Evolutionary conservation across 1,284 basidiomycete species (phyloP), one percentile per base, ranked within the genome.

Genomic region (Cronartium quercuum): DNA sequence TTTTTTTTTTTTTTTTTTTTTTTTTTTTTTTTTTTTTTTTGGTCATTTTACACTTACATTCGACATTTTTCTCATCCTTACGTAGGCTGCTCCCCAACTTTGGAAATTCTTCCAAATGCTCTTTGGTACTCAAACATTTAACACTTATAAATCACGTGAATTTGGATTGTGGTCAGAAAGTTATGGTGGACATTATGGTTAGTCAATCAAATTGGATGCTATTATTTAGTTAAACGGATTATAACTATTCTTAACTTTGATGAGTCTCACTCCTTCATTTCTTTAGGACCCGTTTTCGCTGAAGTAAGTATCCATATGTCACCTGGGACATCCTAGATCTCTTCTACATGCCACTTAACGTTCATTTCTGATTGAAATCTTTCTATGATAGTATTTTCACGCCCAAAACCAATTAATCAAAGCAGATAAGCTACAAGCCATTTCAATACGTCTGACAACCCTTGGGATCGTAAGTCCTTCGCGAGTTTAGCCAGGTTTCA

Each of bases 171-270:
- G 64, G 65, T 40, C 73, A 40, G 73, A 75, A 38, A 75, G 73
- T 58, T 75, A 75, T 41, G 73, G 73, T 21, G 73, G 73, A 41
- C 73, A 75, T 37, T 75, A 75, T 67, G 65, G 70, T 74, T 24
- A 61, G 62, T 61, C 1, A 73, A 37, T 29, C 29, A 29, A 29
- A 29, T 29, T 29, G 29, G 29, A 29, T 29, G 29, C 29, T 29
- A 29, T 29, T 29, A 29, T 29, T 29, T 29, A 29, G 29, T 29
- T 29, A 29, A 21, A n/a, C 51, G 18, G n/a, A 12, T 44, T 13
- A 29, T 21, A 21, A 3, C 18, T 55, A 4, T 21, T 5, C n/a
- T 21, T 55, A n/a, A 5, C 66, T 29, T 21, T 24, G 68, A 37
- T 18, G 6, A 21, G 55, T 18, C 15, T 58, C 34, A 38, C 9